Evolutionary conservation across 2,329 filamentous ascomycete species (phyloP), one percentile per base, ranked within the genome.

Genomic region (Microdochium bolleyi): DNA sequence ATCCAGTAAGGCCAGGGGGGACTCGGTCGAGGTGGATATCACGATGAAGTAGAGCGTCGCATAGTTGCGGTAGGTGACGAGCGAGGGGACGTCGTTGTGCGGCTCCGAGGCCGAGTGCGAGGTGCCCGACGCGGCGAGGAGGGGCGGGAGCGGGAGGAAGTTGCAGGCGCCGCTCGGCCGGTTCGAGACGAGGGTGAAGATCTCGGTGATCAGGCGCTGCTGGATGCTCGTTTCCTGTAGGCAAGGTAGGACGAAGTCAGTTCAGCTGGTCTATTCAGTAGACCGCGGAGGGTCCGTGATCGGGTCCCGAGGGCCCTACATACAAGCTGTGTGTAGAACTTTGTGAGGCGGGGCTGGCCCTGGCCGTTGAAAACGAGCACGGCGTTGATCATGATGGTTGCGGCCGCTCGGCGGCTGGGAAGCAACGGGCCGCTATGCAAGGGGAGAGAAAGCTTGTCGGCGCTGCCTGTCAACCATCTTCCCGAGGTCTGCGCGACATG

Each of bases 281-380:
- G 21, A 51, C 32, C 16, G 9, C 49, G n/a, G n/a, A n/a, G n/a
- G n/a, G n/a, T n/a, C n/a, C n/a, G n/a, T n/a, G n/a, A n/a, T n/a
- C n/a, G n/a, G n/a, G n/a, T n/a, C n/a, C n/a, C n/a, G n/a, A n/a
- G n/a, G n/a, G n/a, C n/a, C n/a, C n/a, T 46, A 64, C 73, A 55
- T 72, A 95, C 92, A 60, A 99, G 84, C 69, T 97, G 92, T 2
- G 92, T 96, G 70, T 99, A 99, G 78, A 99, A 99, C 66, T 97
- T 97, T 62, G 92, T 97, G 68, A 99, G 80, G 53, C 94, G 87
- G 37, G 94, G 92, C 72, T 99, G 92, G 58, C 94, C 94, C 63
- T 92, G 90, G 75, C 96, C 96, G 67, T 99, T 99, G 78, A 99
- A 99, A 68, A 99, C 92, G 60, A 99, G 79, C 56, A 99, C 92